Conservation (phyloP, 2,329 filamentous ascomycete species). For the Kalaharituber pfeilii region DNA sequence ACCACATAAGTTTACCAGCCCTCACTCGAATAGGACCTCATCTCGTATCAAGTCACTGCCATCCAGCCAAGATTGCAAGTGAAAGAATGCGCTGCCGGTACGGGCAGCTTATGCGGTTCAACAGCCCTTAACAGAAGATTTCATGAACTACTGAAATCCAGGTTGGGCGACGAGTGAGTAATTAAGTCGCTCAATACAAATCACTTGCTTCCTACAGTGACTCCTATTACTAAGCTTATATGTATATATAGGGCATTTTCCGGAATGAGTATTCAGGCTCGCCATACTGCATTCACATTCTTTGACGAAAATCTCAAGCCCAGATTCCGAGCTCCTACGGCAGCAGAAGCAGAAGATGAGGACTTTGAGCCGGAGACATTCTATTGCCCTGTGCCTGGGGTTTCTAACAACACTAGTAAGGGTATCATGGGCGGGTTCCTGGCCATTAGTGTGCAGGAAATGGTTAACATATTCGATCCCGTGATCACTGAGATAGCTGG, state of each 20-base stretch:
- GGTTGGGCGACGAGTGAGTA: conserved; percentile 32
- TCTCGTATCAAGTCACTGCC: conserved; percentile 63
- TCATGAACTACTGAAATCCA: conserved; percentile 30
- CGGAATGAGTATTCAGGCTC: neutral
- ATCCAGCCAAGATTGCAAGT: conserved; percentile 50
- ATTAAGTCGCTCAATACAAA: no score
- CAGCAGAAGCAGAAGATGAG: neutral
- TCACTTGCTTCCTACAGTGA: no score
- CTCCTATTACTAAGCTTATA: neutral
- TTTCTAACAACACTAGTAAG: neutral
- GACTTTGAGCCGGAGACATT: neutral
- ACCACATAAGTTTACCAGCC: neutral
- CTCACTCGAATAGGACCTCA: conserved; percentile 30
- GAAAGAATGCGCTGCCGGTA: conserved; percentile 66
- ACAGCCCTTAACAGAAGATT: conserved; percentile 60
- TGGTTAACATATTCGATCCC: neutral
- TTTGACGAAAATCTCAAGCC: neutral
- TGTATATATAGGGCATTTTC: neutral
- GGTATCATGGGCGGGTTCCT: neutral
- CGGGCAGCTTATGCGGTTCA: conserved; percentile 37
- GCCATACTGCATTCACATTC: neutral
- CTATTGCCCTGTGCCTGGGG: neutral
- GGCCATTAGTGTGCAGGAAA: neutral
- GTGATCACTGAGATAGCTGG: neutral
- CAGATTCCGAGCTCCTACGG: neutral